phyloP scores from a whole-genome alignment of 768 basidiomycete genomes.

The Lyophyllum decastes region DNA sequence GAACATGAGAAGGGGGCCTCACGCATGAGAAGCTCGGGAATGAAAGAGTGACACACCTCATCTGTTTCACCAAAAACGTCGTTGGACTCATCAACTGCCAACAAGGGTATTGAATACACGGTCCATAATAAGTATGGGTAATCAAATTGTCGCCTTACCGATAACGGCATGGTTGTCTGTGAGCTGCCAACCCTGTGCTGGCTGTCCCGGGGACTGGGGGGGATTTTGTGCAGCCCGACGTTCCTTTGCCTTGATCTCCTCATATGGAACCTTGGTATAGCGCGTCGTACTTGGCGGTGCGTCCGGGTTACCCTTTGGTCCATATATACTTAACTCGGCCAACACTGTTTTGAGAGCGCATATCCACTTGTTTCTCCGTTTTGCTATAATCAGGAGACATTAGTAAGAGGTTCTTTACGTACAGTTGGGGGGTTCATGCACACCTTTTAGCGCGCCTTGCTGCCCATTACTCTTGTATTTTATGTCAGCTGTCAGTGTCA shows the following conservation, averaged over 20 bases:
- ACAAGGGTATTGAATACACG: not conserved
- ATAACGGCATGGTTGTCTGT: conserved; percentile 53
- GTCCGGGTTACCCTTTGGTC: conserved; percentile 59
- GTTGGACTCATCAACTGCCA: conserved; percentile 36
- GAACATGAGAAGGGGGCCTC: not conserved
- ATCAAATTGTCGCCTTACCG: conserved; percentile 33
- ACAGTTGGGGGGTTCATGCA: not conserved
- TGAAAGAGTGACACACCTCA: conserved; percentile 23
- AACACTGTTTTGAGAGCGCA: conserved; percentile 79
- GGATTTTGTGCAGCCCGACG: conserved; percentile 28
- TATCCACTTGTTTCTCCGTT: conserved; percentile 90
- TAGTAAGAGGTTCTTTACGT: conserved; percentile 6
- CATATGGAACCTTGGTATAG: conserved; percentile 78
- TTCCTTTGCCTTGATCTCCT: conserved; percentile 49
- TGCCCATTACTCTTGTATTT: conserved; percentile 90
- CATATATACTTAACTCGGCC: conserved; percentile 70
- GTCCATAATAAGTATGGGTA: not conserved
- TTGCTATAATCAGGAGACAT: conserved; percentile 40
- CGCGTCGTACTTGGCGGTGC: conserved; percentile 52
- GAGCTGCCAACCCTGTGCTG: conserved; percentile 49
- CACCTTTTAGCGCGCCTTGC: conserved; percentile 71
- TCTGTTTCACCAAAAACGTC: conserved; percentile 46
- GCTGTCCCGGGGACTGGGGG: conserved; percentile 24
- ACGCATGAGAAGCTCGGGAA: conserved; percentile 4
- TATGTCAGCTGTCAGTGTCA: conserved; percentile 78